Base-by-base conservation (phyloP, 2,329 filamentous ascomycete genomes). In the Tolypocladium endophyticum region DNA sequence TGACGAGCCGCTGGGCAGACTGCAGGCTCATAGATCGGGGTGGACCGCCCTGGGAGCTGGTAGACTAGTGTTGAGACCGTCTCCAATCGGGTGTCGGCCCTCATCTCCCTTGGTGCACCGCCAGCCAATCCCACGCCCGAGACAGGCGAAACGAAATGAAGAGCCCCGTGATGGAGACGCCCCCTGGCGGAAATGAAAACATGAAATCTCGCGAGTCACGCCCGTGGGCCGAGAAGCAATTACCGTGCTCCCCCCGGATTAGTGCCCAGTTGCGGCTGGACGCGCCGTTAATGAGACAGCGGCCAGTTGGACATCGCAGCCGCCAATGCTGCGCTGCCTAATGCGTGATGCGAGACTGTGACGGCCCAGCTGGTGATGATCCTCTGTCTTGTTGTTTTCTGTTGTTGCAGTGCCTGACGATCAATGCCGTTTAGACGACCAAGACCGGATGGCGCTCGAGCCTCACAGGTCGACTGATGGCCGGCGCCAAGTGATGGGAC, bases 31-130 rank as follows among this genome's bases (percentile, higher is more conserved):
- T 45, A n/a, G 43, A 25, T 61, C 60, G 54, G 58, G 67, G 63
- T 65, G 65, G 63, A 67, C 20, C 50, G 50, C n/a, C n/a, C n/a
- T 23, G 50, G 50, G 28, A 23, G 7, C 35, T 14, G 35, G 11
- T 9, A 12, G 35, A 36, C 30, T 35, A 53, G 30, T 8, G 18
- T 66, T 65, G 62, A 62, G 55, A 64, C 66, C 36, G 56, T 62
- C 56, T 57, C 69, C 68, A 70, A 70, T 71, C 62, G 68, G 59
- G 59, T 35, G 33, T 57, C 52, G 47, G 57, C 56, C 30, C 57
- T 65, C 59, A 64, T 65, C 62, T 66, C 65, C 64, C 65, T 43
- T 52, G 59, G 35, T 18, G 55, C 35, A 18, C 47, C 62, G 59
- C 30, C 33, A 43, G 35, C 52, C 57, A 53, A 58, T 58, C 57